Conservation (phyloP, 2,329 filamentous ascomycete species). For the Claviceps fusiformis region DNA sequence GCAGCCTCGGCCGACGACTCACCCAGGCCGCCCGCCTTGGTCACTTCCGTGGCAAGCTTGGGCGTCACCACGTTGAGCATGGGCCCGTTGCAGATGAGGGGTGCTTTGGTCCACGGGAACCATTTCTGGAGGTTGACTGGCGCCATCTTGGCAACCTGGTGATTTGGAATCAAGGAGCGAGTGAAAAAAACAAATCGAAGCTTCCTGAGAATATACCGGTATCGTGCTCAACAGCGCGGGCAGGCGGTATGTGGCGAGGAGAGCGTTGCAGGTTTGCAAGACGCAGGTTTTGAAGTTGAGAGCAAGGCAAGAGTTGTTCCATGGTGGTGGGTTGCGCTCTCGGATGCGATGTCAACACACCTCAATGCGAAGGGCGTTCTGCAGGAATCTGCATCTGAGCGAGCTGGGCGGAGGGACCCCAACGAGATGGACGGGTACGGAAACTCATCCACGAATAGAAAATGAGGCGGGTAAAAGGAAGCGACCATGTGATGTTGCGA, state of each 20-base stretch:
- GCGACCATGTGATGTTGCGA: background rate
- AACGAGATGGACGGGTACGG: background rate
- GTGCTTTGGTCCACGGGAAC: slow-evolving; percentile 18
- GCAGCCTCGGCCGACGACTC: too few species aligned
- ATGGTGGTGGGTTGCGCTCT: too few species aligned
- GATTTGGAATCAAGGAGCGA: too few species aligned
- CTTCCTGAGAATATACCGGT: too few species aligned
- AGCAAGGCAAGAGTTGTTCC: too few species aligned
- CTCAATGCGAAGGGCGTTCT: background rate
- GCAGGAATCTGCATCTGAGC: background rate
- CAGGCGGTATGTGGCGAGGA: too few species aligned
- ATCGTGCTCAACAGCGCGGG: too few species aligned
- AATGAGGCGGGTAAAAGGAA: too few species aligned
- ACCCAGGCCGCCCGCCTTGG: slow-evolving; percentile 26
- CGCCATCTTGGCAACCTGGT: slow-evolving; percentile 10
- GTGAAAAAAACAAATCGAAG: too few species aligned
- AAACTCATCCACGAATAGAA: background rate
- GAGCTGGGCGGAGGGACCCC: background rate
- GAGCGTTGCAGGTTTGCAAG: too few species aligned
- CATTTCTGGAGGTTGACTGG: slow-evolving; percentile 13
- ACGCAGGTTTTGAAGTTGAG: too few species aligned
- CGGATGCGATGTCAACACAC: too few species aligned
- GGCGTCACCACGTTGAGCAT: slow-evolving; percentile 22
- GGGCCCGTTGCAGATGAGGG: slow-evolving; percentile 22
- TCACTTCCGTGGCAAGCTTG: slow-evolving; percentile 23